Conservation (phyloP, 2,329 filamentous ascomycete species). For the Cyphellophora attinorum region DNA sequence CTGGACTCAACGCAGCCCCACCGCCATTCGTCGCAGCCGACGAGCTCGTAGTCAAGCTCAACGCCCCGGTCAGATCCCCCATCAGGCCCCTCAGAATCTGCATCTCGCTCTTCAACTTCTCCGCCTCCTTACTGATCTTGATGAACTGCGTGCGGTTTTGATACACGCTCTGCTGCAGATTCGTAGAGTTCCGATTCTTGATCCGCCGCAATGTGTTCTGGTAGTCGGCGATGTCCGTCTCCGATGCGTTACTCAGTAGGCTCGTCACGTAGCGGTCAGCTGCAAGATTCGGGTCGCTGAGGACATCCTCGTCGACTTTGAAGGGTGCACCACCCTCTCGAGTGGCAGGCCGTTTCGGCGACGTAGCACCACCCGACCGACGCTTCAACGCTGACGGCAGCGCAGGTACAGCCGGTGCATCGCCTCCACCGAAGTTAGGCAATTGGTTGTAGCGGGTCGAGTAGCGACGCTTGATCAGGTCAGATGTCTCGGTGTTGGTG, state of each 20-base stretch:
- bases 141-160: constrained; percentile 98
- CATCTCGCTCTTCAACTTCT: constrained; percentile 97
- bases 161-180: constrained; percentile 90
- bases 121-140: constrained; percentile 97
- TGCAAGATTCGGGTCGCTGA: constrained; percentile 69
- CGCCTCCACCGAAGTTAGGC: constrained; percentile 58
- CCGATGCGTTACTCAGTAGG: constrained; percentile 73
- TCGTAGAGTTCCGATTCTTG: constrained; percentile 66
- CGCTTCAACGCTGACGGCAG: constrained; percentile 48
- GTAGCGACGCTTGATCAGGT: constrained; percentile 89
- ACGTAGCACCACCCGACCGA: constrained; percentile 30
- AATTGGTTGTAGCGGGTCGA: constrained; percentile 82
- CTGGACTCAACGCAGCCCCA: constrained; percentile 26
- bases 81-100: constrained; percentile 79
- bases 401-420: constrained; percentile 59
- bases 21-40: constrained; percentile 44
- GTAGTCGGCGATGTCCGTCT: constrained; percentile 76
- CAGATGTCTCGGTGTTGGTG: constrained; percentile 46
- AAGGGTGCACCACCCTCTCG: constrained; percentile 46
- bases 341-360: constrained; percentile 45
- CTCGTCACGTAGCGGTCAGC: constrained; percentile 63
- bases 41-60: constrained; percentile 28
- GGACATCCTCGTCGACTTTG: constrained; percentile 62
- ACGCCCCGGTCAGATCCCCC: constrained; percentile 75
- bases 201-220: constrained; percentile 66